These are phyloP conservation scores for Gnomoniopsis smithogilvyi DNA, from an alignment of 2,329 filamentous ascomycete genomes.

Conservation along the genomic window DNA sequence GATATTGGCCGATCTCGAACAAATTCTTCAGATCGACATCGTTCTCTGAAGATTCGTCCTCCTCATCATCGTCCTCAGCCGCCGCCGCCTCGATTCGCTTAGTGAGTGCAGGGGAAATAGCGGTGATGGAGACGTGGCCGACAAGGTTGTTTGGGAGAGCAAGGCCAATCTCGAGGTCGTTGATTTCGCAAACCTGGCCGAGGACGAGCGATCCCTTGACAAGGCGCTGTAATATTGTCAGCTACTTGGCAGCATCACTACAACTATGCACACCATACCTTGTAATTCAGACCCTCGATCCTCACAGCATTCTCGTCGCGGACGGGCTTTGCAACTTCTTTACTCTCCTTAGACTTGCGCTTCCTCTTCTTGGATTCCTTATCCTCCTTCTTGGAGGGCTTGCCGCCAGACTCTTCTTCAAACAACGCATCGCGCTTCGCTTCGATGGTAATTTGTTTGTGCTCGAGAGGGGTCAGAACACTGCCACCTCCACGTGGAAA, in stretches of 20 bases:
- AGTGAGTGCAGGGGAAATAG: constrained; percentile 80
- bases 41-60: constrained; percentile 48
- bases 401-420: constrained; percentile 65
- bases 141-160: constrained; percentile 89
- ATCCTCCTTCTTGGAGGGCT: constrained; percentile 41
- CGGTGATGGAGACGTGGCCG: constrained; percentile 86
- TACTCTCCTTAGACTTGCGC: constrained; percentile 48
- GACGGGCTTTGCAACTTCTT: constrained; percentile 44
- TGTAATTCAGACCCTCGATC: constrained; percentile 86
- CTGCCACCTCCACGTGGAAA: constrained; percentile 93
- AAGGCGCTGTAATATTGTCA: constrained; percentile 59
- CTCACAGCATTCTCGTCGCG: constrained; percentile 59
- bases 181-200: constrained; percentile 81
- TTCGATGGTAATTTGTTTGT: constrained; percentile 93
- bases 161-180: constrained; percentile 72
- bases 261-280: constrained; percentile 50
- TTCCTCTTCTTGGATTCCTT: constrained; percentile 53
- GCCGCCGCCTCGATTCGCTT: constrained; percentile 69
- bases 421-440: constrained; percentile 89
- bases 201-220: constrained; percentile 83
- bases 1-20: constrained; percentile 81
- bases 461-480: constrained; percentile 86
- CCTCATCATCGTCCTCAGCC: constrained; percentile 52
- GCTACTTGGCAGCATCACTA: constrained; percentile 14
- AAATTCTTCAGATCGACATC: constrained; percentile 71